phyloP scores from a whole-genome alignment of 2,329 filamentous ascomycete species.

The Boeremia lycopersici region DNA sequence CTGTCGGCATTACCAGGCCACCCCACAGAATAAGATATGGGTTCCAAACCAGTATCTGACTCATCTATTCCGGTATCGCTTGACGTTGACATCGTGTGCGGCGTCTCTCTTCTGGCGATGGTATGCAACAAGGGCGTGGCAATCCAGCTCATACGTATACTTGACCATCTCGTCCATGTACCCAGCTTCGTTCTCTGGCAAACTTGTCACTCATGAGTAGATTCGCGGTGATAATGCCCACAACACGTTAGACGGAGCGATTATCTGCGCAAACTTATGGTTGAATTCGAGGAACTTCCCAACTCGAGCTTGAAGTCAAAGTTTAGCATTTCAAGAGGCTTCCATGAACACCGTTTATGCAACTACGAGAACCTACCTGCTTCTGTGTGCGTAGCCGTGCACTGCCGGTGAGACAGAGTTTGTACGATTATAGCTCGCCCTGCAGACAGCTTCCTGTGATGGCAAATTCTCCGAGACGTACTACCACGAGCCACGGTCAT shows the following conservation, averaged over 20 bases:
- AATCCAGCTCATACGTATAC: no score
- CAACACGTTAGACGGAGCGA: background rate
- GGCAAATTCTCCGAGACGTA: no score
- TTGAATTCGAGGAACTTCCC: background rate
- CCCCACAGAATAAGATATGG: background rate
- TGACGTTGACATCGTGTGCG: no score
- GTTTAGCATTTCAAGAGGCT: background rate
- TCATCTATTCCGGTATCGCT: no score
- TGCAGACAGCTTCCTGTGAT: background rate
- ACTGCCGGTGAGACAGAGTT: background rate
- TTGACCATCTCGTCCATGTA: no score
- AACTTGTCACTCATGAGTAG: no score
- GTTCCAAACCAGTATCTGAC: background rate
- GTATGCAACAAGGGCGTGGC: no score
- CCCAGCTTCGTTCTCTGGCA: no score
- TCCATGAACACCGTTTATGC: background rate
- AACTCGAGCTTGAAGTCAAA: background rate
- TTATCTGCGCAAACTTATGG: background rate
- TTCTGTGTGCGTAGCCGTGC: background rate
- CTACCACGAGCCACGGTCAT: no score
- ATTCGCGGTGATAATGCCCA: background rate
- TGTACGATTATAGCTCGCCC: background rate
- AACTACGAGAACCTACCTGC: background rate
- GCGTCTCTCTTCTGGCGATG: no score
- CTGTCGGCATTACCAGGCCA: background rate